phyloP scores from a whole-genome alignment of 257 asterid genomes.

The Solanum microdontum region DNA sequence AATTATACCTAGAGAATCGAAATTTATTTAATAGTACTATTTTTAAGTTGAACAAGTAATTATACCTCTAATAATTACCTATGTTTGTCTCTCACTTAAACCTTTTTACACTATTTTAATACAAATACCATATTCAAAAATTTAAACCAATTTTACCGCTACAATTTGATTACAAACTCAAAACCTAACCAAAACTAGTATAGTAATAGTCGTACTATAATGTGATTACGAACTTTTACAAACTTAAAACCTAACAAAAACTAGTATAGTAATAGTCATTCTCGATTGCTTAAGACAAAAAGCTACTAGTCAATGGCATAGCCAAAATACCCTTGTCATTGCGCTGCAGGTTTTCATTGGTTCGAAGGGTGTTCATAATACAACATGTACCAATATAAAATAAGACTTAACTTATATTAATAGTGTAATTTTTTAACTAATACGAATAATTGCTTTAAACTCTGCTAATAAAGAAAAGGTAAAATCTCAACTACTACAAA shows the following conservation, averaged over 20 bases:
- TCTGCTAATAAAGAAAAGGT: neutral
- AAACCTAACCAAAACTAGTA: neutral
- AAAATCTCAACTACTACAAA: neutral
- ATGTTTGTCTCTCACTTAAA: neutral
- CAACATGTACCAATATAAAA: neutral
- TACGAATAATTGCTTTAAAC: neutral
- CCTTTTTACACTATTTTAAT: neutral
- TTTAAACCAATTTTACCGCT: neutral
- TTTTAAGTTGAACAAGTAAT: neutral
- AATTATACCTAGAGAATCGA: neutral
- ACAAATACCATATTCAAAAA: neutral
- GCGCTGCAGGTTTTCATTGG: accelerated
- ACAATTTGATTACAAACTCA: neutral
- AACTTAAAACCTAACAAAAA: neutral
- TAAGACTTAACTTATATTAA: no score
- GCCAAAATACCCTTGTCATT: no score
- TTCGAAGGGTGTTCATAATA: no score
- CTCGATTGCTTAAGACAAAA: neutral
- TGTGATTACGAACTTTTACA: neutral
- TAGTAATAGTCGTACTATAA: neutral
- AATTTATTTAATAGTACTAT: neutral
- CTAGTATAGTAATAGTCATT: neutral
- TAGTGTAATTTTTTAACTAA: neutral
- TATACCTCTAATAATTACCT: neutral
- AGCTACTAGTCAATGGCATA: neutral